A percentile compares a stretch with the other conserved stretches of the same genome.
Evolutionary conservation across 108 stramenopile genomes (phyloP).

Genomic region (Fragilaria crotonensis): DNA sequence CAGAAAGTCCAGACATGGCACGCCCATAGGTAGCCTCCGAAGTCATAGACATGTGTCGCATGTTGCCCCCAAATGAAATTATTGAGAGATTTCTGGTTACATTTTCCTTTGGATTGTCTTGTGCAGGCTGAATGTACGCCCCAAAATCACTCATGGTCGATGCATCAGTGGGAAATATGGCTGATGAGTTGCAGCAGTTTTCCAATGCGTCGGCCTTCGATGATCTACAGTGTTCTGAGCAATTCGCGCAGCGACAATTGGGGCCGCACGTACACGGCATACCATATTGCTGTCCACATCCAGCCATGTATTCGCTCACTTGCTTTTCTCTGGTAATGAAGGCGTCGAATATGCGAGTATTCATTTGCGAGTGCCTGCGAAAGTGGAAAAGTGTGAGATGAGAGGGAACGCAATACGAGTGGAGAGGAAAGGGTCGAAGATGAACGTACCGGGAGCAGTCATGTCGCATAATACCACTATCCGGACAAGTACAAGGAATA

Average conservation of each 20-base stretch:
- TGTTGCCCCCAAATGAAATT: constrained; percentile 37
- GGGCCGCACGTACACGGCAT: constrained; percentile 49
- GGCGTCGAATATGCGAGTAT: constrained; percentile 51
- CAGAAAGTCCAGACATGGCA: constrained; percentile 84
- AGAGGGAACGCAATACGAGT: neutral
- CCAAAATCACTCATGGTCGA: neutral
- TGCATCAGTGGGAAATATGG: neutral
- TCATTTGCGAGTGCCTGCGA: constrained; percentile 78
- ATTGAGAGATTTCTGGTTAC: constrained; percentile 23
- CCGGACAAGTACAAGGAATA: constrained; percentile 68
- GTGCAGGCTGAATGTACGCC: too few relatives aligned
- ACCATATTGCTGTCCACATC: constrained; percentile 45
- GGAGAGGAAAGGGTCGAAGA: constrained; percentile 3
- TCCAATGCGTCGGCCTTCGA: neutral
- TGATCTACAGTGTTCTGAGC: constrained; percentile 9
- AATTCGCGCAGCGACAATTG: constrained; percentile 40
- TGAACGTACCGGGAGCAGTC: constrained; percentile 69
- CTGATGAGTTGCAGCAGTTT: neutral
- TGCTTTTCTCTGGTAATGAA: constrained; percentile 50
- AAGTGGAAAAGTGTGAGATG: neutral
- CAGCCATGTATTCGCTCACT: constrained; percentile 45
- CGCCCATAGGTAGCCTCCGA: constrained; percentile 72
- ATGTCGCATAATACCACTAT: constrained; percentile 66
- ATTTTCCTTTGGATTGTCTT: neutral
- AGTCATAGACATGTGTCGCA: constrained; percentile 35